A percentile compares a stretch with the other conserved stretches of the same genome.
These are phyloP conservation scores for Vitellaria paradoxa DNA, from an alignment of 179 eudicot genomes.

Conservation along the genomic window DNA sequence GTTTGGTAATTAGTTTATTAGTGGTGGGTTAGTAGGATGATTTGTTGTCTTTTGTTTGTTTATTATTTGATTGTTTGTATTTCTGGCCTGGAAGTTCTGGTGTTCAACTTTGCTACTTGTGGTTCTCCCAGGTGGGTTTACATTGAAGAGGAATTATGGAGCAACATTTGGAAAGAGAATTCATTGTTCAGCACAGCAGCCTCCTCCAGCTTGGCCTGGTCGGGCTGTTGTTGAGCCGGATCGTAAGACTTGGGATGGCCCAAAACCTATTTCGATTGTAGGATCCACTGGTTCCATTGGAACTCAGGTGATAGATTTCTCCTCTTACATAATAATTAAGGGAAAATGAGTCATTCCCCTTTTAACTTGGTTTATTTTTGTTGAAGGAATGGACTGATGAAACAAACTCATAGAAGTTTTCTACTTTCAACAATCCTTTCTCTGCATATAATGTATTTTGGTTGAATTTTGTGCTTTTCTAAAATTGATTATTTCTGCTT, in stretches of 20 bases:
- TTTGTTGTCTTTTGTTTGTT: background rate
- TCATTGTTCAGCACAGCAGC: conserved; percentile 68
- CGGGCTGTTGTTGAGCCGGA: conserved; percentile 70
- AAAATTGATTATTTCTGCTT: background rate
- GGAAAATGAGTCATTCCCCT: background rate
- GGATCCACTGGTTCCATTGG: conserved; percentile 99
- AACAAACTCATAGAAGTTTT: background rate
- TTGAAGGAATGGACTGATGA: background rate
- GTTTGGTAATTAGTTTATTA: background rate
- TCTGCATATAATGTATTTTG: background rate
- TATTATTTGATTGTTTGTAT: background rate
- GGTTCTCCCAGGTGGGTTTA: conserved; percentile 49
- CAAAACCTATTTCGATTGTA: conserved; percentile 86
- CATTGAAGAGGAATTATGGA: conserved; percentile 47
- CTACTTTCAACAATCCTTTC: background rate
- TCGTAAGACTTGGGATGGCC: conserved; percentile 79
- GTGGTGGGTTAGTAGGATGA: background rate
- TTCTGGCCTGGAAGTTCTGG: background rate
- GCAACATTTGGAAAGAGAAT: conserved; percentile 46
- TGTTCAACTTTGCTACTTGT: background rate
- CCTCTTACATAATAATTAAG: background rate
- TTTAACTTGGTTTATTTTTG: background rate
- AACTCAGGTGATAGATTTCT: conserved; percentile 65
- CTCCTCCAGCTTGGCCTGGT: conserved; percentile 99
- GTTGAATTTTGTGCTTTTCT: background rate